These are phyloP conservation scores for Plasmodium cynomolgi DNA, from an alignment of 169 alveolate genomes.

Conservation along the genomic window DNA sequence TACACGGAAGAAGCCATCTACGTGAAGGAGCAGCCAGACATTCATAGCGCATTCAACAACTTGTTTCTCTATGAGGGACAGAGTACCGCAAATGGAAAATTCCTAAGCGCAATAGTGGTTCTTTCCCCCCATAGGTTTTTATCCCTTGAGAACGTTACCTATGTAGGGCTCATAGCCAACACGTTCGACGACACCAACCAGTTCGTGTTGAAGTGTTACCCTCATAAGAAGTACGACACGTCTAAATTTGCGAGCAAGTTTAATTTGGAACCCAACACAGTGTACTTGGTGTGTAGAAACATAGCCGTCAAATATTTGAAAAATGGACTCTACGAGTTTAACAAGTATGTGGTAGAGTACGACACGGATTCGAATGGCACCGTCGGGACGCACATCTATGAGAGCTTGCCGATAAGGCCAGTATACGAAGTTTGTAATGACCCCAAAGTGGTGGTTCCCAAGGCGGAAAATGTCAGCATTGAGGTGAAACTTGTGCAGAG, in stretches of 20 bases:
- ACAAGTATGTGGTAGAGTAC: constrained; percentile 25
- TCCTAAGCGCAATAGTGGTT: constrained; percentile 40
- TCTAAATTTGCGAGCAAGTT: background rate
- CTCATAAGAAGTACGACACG: constrained; percentile 22
- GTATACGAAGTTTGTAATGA: constrained; percentile 27
- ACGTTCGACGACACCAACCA: constrained; percentile 24
- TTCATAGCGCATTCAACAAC: constrained; percentile 28
- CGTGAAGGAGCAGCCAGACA: constrained; percentile 28
- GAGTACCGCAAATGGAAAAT: background rate
- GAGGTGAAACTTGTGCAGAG: background rate
- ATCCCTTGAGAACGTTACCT: background rate
- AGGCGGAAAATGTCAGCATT: background rate
- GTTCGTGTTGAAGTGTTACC: constrained; percentile 29
- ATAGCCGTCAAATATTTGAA: background rate
- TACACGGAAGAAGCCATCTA: constrained; percentile 20
- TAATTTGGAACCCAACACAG: constrained; percentile 14
- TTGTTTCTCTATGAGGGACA: constrained; percentile 29
- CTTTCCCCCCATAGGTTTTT: constrained; percentile 9
- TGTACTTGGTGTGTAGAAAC: constrained; percentile 50
- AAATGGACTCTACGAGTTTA: constrained; percentile 57
- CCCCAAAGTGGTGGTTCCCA: background rate
- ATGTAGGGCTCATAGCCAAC: constrained; percentile 39
- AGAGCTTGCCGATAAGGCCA: constrained; percentile 48
- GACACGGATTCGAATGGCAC: background rate
- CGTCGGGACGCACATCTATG: background rate